These are phyloP conservation scores for Neonectria sp. DNA, from an alignment of 2,329 filamentous ascomycete species.

Conservation along the genomic window DNA sequence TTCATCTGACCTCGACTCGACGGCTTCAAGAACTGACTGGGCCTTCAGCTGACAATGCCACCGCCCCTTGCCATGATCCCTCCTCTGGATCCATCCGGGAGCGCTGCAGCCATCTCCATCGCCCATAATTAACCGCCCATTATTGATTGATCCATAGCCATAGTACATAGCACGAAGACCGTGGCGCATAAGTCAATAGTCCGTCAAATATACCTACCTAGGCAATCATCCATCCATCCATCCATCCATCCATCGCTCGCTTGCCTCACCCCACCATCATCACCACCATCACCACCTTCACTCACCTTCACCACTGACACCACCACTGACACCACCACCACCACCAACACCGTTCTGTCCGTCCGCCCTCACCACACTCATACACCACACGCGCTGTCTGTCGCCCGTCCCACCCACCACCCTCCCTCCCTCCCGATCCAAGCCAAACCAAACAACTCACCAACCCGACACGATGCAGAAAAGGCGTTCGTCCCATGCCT, in stretches of 20 bases:
- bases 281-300: neutral
- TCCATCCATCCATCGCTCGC: neutral
- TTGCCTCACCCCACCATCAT: neutral
- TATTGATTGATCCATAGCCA: neutral
- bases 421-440: neutral
- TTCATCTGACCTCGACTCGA: neutral
- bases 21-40: neutral
- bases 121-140: neutral
- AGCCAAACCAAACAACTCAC: slow-evolving; percentile 2
- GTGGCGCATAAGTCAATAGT: neutral
- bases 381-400: neutral
- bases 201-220: neutral
- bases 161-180: neutral
- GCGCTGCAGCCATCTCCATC: neutral
- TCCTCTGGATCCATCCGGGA: neutral
- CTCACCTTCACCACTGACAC: neutral
- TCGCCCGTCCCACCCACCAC: no score
- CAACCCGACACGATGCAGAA: neutral
- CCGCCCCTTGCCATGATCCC: neutral
- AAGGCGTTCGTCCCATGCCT: neutral
- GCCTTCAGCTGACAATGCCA: neutral
- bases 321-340: neutral
- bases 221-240: neutral
- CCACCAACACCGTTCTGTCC: slow-evolving; percentile 13
- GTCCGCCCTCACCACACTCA: slow-evolving; percentile 5